Evolutionary conservation across 495 filamentous ascomycete genomes (phyloP).

Genomic region (Penicillium bovifimosum): DNA sequence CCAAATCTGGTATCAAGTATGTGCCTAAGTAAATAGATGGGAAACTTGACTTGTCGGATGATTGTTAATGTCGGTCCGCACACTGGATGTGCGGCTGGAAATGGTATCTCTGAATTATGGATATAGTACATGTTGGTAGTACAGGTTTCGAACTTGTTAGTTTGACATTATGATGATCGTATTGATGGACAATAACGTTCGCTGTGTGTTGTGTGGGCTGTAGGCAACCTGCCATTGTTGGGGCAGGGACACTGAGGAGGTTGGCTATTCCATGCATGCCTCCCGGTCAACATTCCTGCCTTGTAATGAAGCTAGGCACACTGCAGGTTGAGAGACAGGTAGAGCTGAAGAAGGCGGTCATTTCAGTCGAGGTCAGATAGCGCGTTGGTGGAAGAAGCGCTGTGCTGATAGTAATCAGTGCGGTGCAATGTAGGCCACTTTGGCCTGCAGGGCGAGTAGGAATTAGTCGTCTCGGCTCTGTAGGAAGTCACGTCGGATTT

Average conservation of each 20-base stretch:
- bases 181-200: background rate
- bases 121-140: conserved; percentile 4
- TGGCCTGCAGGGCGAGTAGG: too few species aligned
- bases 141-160: background rate
- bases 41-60: background rate
- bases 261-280: background rate
- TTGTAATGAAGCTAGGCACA: background rate
- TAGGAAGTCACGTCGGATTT: background rate
- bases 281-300: background rate
- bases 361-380: background rate
- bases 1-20: conserved; percentile 53
- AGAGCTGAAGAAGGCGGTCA: background rate
- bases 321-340: background rate
- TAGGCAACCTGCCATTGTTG: background rate
- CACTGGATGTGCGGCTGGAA: background rate
- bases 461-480: too few species aligned
- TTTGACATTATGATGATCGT: background rate
- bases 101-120: conserved; percentile 1
- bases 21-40: conserved; percentile 41
- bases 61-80: background rate
- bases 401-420: too few species aligned
- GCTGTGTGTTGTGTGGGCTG: background rate
- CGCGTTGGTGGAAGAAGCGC: background rate
- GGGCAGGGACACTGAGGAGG: background rate
- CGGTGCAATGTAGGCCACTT: too few species aligned